Evolutionary conservation across 805 yeast species (phyloP).

Genomic region (Candida chauliodis): DNA sequence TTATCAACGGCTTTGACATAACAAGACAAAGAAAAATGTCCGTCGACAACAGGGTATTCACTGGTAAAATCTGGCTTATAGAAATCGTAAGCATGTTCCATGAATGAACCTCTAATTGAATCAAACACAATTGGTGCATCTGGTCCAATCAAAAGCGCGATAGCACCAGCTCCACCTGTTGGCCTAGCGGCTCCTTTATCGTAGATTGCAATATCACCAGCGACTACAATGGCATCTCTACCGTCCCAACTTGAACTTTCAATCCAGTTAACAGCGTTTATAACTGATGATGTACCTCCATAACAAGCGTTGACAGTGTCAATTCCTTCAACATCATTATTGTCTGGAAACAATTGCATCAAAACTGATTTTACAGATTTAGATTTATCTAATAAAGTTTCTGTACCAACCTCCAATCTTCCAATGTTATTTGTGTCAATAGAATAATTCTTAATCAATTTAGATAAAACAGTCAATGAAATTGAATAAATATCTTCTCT

Average conservation of each 20-base stretch:
- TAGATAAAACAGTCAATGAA: slow-evolving; percentile 81
- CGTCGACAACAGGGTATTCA: slow-evolving; percentile 97
- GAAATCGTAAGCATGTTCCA: slow-evolving; percentile 97
- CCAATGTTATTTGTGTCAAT: slow-evolving; percentile 82
- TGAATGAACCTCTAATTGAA: slow-evolving; percentile 80
- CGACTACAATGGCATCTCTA: slow-evolving; percentile 92
- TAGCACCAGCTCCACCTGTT: slow-evolving; percentile 98
- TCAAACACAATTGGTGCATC: slow-evolving; percentile 97
- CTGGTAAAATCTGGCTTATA: slow-evolving; percentile 96
- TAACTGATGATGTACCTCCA: slow-evolving; percentile 95
- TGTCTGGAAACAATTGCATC: slow-evolving; percentile 88
- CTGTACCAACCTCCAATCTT: slow-evolving; percentile 97
- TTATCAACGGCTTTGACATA: slow-evolving; percentile 90
- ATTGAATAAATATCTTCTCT: slow-evolving; percentile 96
- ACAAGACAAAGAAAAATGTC: slow-evolving; percentile 91
- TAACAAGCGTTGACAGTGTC: slow-evolving; percentile 97
- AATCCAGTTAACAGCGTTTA: slow-evolving; percentile 93
- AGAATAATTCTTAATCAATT: slow-evolving; percentile 73
- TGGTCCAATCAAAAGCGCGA: slow-evolving; percentile 92
- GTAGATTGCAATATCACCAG: slow-evolving; percentile 97
- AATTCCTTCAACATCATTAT: slow-evolving; percentile 90
- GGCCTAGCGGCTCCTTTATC: slow-evolving; percentile 98
- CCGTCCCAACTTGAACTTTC: slow-evolving; percentile 98
- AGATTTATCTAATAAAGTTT: slow-evolving; percentile 93
- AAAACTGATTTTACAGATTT: slow-evolving; percentile 94